Base-by-base conservation (phyloP, 768 basidiomycete species). In the Coprinopsis strossmayeri region DNA sequence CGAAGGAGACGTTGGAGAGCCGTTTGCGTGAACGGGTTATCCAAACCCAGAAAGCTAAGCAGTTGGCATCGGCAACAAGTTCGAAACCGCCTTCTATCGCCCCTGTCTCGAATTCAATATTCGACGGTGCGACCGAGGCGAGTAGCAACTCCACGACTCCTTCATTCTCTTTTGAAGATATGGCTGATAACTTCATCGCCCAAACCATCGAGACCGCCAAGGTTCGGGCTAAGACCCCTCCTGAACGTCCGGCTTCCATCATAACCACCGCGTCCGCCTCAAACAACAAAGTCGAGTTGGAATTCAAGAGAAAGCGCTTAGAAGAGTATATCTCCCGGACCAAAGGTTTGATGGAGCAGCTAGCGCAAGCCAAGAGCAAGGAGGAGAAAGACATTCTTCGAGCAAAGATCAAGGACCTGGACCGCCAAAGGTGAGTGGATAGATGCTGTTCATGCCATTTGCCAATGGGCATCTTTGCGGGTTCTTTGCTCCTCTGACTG, bases 141-240 rank as follows among this genome's bases (percentile, higher is more conserved):
- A 15, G 30, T 50, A 25, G 38, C 51, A 38, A 26, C 60, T 5
- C 35, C 63, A 5, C 50, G 53, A 20, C 49, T 47, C 39, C 5
- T 17, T 9, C 41, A 5, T 64, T 66, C 45, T 68, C 69, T n/a
- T 55, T 81, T 28, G 78, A 80, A 32, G 74, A 78, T 41, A 62
- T 82, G 27, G 79, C 79, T 0, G 67, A 71, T 41, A 77, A 77
- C 0, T 78, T 82, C 54, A 81, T 82, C 49, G 69, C 73, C 0
- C 75, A 80, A 61, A 71, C 78, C 13, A 76, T 81, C 32, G 71
- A 77, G 59, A 69, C 68, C 9, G 59, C 66, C 37, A 66, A 70
- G 46, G 61, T 69, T 3, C 58, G 57, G 35, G 42, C 56, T 53
- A 35, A 38, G n/a, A 26, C 21, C 11, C 37, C 34, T 1, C 34